Conservation (phyloP, 306 rosid species). For the Castanea mollissima region DNA sequence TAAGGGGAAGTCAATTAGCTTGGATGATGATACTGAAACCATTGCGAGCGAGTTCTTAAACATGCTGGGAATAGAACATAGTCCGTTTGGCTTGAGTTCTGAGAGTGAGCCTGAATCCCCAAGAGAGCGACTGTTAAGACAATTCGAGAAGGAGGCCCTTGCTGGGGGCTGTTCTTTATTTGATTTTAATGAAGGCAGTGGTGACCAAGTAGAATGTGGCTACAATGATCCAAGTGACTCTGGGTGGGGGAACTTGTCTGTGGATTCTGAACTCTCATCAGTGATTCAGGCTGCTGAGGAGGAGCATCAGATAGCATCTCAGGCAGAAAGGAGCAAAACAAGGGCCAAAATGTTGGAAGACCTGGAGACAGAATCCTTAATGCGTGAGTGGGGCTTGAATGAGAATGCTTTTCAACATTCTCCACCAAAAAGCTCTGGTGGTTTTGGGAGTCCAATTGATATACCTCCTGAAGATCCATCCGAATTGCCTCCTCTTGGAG, state of each 20-base stretch:
- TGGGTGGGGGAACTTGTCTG: constrained; percentile 36
- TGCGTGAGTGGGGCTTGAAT: constrained; percentile 81
- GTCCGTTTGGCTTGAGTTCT: constrained; percentile 57
- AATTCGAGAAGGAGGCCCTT: constrained; percentile 72
- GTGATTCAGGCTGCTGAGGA: constrained; percentile 45
- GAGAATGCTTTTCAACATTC: constrained; percentile 82
- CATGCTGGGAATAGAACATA: constrained; percentile 59
- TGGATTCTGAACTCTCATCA: constrained; percentile 39
- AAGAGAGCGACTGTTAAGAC: constrained; percentile 77
- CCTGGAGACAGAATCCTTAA: constrained; percentile 81
- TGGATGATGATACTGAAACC: constrained; percentile 64
- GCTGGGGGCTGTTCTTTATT: constrained; percentile 71
- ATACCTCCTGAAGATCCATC: constrained; percentile 44
- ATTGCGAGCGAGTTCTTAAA: constrained; percentile 71
- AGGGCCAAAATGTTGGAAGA: constrained; percentile 73
- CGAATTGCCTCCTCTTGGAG: constrained; percentile 76
- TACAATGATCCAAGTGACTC: constrained; percentile 27
- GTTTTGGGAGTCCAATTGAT: constrained; percentile 70
- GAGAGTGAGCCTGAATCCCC: constrained; percentile 84
- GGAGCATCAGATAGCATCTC: constrained; percentile 40
- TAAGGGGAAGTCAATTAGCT: constrained; percentile 45
- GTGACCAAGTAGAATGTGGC: constrained; percentile 32
- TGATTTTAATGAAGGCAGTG: constrained; percentile 41
- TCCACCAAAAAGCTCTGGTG: constrained; percentile 50
- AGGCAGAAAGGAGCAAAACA: constrained; percentile 41